A percentile compares a stretch with the other conserved stretches of the same genome.
Evolutionary conservation across 1,284 basidiomycete species (phyloP).

Genomic region (Porphyrellus sp.): DNA sequence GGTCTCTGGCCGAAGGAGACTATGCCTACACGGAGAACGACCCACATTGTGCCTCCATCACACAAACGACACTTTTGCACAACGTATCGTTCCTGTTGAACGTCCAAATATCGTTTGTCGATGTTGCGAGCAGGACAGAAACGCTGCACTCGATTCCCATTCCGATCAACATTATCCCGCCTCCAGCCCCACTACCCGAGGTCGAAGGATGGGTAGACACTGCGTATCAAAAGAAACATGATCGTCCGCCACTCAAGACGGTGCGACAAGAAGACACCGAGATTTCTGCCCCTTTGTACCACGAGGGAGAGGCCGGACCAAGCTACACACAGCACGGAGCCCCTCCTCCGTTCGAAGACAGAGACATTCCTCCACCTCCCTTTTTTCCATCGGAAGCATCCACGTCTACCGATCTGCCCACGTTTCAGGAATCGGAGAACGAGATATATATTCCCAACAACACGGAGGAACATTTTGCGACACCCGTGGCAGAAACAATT

Average conservation of each 20-base stretch:
- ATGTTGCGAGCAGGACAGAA: conserved; percentile 62
- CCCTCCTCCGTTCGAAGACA: conserved; percentile 79
- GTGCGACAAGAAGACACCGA: conserved; percentile 66
- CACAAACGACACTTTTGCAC: conserved; percentile 72
- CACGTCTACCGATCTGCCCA: conserved; percentile 59
- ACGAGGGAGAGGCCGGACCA: conserved; percentile 67
- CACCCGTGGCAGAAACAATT: conserved; percentile 34
- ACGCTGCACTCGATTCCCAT: conserved; percentile 57
- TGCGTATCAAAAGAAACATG: conserved; percentile 82
- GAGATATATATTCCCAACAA: conserved; percentile 61
- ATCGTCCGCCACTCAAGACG: conserved; percentile 68
- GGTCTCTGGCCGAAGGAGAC: conserved; percentile 42
- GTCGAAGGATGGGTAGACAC: conserved; percentile 64
- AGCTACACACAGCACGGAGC: conserved; percentile 59
- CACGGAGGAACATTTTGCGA: conserved; percentile 39
- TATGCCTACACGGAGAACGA: conserved; percentile 49
- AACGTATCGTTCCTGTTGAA: conserved; percentile 64
- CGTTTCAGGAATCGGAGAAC: conserved; percentile 74
- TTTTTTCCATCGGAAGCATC: conserved; percentile 64
- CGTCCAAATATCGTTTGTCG: conserved; percentile 67
- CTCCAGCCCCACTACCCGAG: conserved; percentile 70
- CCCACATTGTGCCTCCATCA: conserved; percentile 67
- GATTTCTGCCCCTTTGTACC: conserved; percentile 55
- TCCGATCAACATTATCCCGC: conserved; percentile 67
- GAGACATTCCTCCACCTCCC: conserved; percentile 70